Evolutionary conservation across 2,329 filamentous ascomycete species (phyloP).

Genomic region (Aureobasidium lini): DNA sequence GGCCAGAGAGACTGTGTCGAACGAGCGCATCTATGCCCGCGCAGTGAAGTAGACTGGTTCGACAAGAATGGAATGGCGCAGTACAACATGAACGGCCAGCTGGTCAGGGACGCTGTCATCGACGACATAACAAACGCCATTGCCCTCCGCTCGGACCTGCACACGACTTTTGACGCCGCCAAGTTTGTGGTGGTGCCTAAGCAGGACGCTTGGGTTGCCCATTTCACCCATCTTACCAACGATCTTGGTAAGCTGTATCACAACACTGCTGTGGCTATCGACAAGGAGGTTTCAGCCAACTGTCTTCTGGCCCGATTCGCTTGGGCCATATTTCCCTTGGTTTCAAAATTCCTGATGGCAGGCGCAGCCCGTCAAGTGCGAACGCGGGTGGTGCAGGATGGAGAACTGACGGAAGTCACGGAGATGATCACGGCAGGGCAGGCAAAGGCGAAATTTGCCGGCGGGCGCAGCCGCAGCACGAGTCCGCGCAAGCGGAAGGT

Average conservation of each 20-base stretch:
- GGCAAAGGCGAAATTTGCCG: too few species aligned
- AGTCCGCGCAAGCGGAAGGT: too few species aligned
- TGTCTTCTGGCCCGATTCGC: background rate
- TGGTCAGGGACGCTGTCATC: constrained; percentile 8
- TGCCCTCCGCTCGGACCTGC: constrained; percentile 16
- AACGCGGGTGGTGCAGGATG: too few species aligned
- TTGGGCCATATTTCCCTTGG: too few species aligned
- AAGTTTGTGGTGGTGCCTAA: constrained; percentile 14
- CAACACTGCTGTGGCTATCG: constrained; percentile 3
- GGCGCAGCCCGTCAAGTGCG: too few species aligned
- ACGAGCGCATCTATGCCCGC: constrained; percentile 16
- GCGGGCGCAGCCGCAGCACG: too few species aligned
- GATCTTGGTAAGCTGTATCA: constrained; percentile 11
- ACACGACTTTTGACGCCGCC: constrained; percentile 13
- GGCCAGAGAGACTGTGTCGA: constrained; percentile 13
- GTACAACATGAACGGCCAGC: constrained; percentile 8
- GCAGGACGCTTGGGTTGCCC: constrained; percentile 8
- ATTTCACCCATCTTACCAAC: constrained; percentile 12
- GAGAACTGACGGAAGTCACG: too few species aligned
- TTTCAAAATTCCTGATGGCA: too few species aligned
- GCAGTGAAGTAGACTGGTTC: constrained; percentile 16
- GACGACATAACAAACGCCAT: constrained; percentile 14
- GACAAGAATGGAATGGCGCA: constrained; percentile 13
- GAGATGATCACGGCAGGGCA: too few species aligned
- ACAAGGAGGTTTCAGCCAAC: background rate